Percentiles rank a stretch among this genome's conserved stretches.
These are phyloP conservation scores for Triticum urartu DNA, from an alignment of 176 grass and related monocot genomes.

Conservation along the genomic window DNA sequence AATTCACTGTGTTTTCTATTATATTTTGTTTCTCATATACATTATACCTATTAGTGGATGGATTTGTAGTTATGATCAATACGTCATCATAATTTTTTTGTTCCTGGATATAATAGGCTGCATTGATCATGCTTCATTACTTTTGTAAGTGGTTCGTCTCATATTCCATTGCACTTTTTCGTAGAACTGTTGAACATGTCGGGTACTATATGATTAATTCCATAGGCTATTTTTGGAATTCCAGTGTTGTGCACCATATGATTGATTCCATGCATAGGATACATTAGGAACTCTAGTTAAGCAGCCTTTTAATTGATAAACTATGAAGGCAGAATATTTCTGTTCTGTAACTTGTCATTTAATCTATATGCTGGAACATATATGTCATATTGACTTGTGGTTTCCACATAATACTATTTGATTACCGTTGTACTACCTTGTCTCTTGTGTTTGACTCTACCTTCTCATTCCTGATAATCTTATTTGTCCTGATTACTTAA, in stretches of 20 bases:
- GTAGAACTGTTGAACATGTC: background rate
- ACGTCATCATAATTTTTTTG: background rate
- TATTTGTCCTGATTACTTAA: background rate
- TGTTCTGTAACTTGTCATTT: background rate
- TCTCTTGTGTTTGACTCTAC: background rate
- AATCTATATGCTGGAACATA: background rate
- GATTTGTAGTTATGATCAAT: background rate
- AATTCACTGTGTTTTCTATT: background rate
- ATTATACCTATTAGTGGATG: background rate
- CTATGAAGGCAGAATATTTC: no score
- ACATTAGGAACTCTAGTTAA: background rate
- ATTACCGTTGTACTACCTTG: background rate
- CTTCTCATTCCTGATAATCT: background rate
- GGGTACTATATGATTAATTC: background rate
- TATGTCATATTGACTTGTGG: background rate
- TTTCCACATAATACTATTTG: background rate
- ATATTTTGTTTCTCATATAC: background rate
- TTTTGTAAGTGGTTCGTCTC: background rate
- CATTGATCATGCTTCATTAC: slow-evolving; percentile 2
- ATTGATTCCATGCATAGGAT: background rate
- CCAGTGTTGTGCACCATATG: no score
- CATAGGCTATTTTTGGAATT: background rate
- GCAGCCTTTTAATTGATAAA: background rate
- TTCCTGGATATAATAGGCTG: background rate
- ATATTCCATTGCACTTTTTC: background rate